These are phyloP conservation scores for Lachancea thermotolerans DNA, from an alignment of 805 yeast species.

Conservation along the genomic window DNA sequence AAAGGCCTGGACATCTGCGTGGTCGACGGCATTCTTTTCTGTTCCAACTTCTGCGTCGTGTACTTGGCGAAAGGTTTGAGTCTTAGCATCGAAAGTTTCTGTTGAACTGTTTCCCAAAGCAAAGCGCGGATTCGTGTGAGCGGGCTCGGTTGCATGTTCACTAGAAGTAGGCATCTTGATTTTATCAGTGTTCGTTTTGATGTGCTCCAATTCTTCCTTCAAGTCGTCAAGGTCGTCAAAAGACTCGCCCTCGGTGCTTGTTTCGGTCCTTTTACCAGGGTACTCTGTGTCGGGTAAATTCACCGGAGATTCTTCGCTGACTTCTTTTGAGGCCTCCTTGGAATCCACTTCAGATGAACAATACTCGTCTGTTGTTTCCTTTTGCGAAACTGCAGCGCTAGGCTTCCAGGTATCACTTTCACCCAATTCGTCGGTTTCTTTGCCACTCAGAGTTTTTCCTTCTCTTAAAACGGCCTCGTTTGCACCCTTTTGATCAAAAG, in stretches of 20 bases:
- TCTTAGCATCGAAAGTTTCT: conserved; percentile 1
- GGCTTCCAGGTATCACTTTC: no score
- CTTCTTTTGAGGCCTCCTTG: neutral
- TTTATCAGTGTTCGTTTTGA: neutral
- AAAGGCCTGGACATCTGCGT: conserved; percentile 23
- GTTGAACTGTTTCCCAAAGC: neutral
- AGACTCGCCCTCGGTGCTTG: conserved; percentile 14
- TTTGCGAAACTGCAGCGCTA: neutral
- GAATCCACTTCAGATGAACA: neutral
- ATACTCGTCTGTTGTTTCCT: neutral
- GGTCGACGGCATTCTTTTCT: conserved; percentile 9
- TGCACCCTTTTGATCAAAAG: no score
- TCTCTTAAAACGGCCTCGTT: no score
- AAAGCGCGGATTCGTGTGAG: no score
- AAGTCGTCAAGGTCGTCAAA: conserved; percentile 21
- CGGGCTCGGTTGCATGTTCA: no score
- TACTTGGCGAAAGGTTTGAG: neutral
- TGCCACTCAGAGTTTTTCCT: no score
- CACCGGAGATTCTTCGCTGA: conserved; percentile 2
- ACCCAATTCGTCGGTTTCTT: no score
- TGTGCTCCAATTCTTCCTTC: conserved; percentile 15
- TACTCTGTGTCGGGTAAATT: neutral
- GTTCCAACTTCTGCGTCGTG: conserved; percentile 17
- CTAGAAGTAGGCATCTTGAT: neutral
- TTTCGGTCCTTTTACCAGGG: neutral